Conservation (phyloP, 352 stramenopile genomes). For the Globisporangium nodosum region DNA sequence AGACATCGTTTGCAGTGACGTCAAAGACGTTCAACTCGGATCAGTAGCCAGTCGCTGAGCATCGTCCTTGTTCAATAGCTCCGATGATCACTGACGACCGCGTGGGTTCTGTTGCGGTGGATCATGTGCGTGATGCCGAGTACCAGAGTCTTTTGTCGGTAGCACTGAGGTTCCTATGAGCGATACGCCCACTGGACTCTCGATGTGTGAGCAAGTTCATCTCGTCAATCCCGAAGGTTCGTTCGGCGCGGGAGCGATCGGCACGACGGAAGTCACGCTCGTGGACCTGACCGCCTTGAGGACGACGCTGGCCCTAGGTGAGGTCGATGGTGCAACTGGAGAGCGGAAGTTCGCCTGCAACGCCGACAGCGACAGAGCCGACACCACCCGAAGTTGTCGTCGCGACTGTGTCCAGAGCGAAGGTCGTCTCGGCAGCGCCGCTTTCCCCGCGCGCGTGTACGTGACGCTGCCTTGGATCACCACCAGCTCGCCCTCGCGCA, state of each 20-base stretch:
- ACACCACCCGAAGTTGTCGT: not conserved
- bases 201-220: too few species aligned
- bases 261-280: too few species aligned
- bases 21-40: not conserved
- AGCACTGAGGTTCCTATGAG: not conserved
- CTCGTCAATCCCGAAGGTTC: too few species aligned
- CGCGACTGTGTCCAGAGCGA: not conserved
- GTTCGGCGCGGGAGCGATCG: too few species aligned
- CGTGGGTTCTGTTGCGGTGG: too few species aligned
- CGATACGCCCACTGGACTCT: too few species aligned
- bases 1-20: not conserved
- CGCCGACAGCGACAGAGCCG: too few species aligned
- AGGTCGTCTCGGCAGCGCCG: not conserved
- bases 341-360: not conserved
- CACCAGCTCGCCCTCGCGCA: constrained; percentile 7
- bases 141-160: not conserved
- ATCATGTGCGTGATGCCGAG: not conserved
- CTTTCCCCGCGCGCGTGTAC: not conserved
- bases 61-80: too few species aligned
- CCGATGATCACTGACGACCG: too few species aligned
- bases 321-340: too few species aligned
- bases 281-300: too few species aligned
- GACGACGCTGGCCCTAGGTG: too few species aligned
- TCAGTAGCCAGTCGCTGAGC: not conserved
- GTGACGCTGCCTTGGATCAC: constrained; percentile 11